These are phyloP conservation scores for Nannizziopsis arthrosporioides DNA, from an alignment of 2,329 filamentous ascomycete genomes.

Conservation along the genomic window DNA sequence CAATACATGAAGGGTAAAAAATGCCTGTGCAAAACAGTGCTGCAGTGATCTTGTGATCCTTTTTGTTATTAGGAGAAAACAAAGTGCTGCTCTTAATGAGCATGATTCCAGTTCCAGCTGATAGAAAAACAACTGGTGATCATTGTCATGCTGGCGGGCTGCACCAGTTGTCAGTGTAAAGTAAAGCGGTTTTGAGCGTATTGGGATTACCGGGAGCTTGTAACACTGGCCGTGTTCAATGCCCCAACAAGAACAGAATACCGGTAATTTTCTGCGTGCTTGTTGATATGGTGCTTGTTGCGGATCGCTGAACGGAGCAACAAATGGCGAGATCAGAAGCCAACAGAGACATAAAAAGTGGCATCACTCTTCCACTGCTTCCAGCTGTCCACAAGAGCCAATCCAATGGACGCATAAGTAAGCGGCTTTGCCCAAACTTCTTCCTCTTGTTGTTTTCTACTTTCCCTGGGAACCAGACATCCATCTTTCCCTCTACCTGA, in stretches of 20 bases:
- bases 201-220: conserved; percentile 9
- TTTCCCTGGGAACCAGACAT: not conserved
- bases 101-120: too few relatives aligned
- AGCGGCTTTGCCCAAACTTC: not conserved
- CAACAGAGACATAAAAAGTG: conserved; percentile 1
- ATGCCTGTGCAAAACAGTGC: too few relatives aligned
- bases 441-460: not conserved
- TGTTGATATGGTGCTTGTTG: not conserved
- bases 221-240: not conserved
- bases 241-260: conserved; percentile 10
- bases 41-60: too few relatives aligned
- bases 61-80: too few relatives aligned
- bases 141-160: not conserved
- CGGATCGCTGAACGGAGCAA: not conserved
- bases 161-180: not conserved
- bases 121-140: not conserved
- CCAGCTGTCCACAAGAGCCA: too few relatives aligned
- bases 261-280: too few relatives aligned
- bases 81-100: too few relatives aligned
- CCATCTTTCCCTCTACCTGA: not conserved
- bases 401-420: too few relatives aligned
- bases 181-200: not conserved
- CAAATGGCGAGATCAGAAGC: not conserved
- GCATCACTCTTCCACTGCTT: not conserved
- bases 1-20: too few relatives aligned